A percentile compares a stretch with the other conserved stretches of the same genome.
phyloP scores from a whole-genome alignment of 2,329 filamentous ascomycete species.

The Colletotrichum endophyticum region DNA sequence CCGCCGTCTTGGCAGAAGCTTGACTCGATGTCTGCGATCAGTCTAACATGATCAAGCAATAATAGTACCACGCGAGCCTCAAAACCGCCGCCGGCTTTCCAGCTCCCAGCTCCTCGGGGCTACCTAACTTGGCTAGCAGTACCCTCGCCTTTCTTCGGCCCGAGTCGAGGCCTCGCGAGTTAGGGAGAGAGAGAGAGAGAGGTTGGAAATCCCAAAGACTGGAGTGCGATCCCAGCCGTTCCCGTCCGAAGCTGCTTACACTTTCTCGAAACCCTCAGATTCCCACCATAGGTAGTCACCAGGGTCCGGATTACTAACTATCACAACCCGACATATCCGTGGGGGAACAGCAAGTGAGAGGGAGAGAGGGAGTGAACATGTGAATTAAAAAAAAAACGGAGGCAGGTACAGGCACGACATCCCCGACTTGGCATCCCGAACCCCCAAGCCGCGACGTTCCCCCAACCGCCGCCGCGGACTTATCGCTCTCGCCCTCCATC shows the following conservation, averaged over 20 bases:
- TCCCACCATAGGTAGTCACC: neutral
- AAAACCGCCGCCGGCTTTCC: neutral
- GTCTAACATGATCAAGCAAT: neutral
- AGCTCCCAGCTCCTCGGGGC: neutral
- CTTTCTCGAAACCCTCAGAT: neutral
- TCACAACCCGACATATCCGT: neutral
- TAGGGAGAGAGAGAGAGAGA: neutral
- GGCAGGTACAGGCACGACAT: neutral
- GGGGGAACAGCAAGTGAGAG: neutral
- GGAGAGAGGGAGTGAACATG: neutral
- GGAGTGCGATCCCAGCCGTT: neutral
- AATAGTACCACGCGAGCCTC: neutral
- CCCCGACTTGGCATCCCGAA: neutral
- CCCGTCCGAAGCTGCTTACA: neutral
- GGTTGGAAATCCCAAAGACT: neutral
- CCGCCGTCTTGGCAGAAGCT: constrained; percentile 19
- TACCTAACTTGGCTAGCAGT: neutral
- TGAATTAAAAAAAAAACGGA: neutral
- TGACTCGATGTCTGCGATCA: constrained; percentile 5
- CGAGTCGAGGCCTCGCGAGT: neutral
- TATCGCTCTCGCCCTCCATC: neutral
- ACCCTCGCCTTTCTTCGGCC: neutral
- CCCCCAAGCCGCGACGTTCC: neutral
- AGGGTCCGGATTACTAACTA: neutral
- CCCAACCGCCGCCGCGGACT: neutral